Percentiles rank a stretch among this genome's conserved stretches.
Evolutionary conservation across 768 basidiomycete species (phyloP).

Genomic region (Rhizopogon sp.): DNA sequence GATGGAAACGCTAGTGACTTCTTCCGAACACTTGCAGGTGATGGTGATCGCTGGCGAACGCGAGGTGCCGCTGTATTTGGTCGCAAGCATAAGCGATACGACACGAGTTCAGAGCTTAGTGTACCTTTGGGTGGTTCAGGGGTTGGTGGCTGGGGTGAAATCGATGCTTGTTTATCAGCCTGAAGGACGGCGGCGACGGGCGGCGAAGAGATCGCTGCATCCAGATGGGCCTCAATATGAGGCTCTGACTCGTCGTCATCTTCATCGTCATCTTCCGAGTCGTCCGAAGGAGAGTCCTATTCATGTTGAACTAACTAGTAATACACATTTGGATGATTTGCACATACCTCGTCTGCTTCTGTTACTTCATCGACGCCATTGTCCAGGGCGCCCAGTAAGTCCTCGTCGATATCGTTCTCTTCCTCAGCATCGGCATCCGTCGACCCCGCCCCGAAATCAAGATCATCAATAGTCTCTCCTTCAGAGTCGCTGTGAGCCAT

Average conservation of each 20-base stretch:
- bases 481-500: constrained; percentile 62
- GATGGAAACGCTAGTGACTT: constrained; percentile 33
- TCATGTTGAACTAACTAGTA: constrained; percentile 5
- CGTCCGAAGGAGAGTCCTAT: constrained; percentile 57
- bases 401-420: constrained; percentile 53
- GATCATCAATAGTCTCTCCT: constrained; percentile 56
- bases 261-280: constrained; percentile 58
- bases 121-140: constrained; percentile 33
- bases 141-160: constrained; percentile 20
- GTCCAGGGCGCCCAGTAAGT: constrained; percentile 55
- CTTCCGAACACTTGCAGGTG: constrained; percentile 52
- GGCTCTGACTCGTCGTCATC: constrained; percentile 47
- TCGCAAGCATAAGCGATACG: constrained; percentile 15
- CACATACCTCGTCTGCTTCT: constrained; percentile 67
- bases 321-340: background rate
- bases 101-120: background rate
- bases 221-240: constrained; percentile 27
- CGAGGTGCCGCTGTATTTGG: constrained; percentile 15
- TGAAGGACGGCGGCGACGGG: constrained; percentile 21
- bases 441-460: constrained; percentile 43
- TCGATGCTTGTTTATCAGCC: constrained; percentile 10
- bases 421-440: constrained; percentile 42
- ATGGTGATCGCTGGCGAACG: constrained; percentile 39
- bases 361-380: constrained; percentile 56
- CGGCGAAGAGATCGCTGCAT: constrained; percentile 22